These are phyloP conservation scores for Ilyonectria destructans DNA, from an alignment of 2,329 filamentous ascomycete species.

Conservation along the genomic window DNA sequence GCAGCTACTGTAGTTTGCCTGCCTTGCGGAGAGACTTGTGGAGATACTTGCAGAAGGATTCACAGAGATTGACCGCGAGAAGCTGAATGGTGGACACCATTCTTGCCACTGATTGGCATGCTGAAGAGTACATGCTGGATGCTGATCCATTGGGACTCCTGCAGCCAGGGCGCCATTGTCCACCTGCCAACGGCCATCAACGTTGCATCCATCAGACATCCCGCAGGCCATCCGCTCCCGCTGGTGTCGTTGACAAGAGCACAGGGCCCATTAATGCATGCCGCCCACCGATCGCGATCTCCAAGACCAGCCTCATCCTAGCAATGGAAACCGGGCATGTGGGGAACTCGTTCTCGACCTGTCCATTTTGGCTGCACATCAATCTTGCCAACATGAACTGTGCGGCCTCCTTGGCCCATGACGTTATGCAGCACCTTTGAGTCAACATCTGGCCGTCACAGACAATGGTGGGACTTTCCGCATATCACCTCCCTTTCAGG, in stretches of 20 bases:
- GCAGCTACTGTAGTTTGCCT: slow-evolving; percentile 39
- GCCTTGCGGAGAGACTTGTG: background rate
- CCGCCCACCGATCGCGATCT: slow-evolving; percentile 21
- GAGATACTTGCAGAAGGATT: background rate
- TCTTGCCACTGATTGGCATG: slow-evolving; percentile 8
- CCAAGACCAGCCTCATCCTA: slow-evolving; percentile 14
- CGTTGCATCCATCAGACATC: slow-evolving; percentile 32
- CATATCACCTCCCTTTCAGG: slow-evolving; percentile 14
- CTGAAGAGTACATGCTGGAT: slow-evolving; percentile 11
- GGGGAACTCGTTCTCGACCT: slow-evolving; percentile 20
- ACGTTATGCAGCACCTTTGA: slow-evolving; percentile 12
- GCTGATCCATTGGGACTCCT: slow-evolving; percentile 12
- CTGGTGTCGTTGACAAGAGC: slow-evolving; percentile 6
- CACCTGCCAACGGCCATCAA: slow-evolving; percentile 22
- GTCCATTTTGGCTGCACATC: slow-evolving; percentile 25
- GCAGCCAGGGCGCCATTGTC: slow-evolving; percentile 16
- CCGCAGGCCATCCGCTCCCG: slow-evolving; percentile 20
- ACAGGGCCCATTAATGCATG: slow-evolving; percentile 22
- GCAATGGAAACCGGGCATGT: slow-evolving; percentile 20
- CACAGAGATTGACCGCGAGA: background rate
- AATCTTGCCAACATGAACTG: slow-evolving; percentile 30
- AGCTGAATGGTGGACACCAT: background rate
- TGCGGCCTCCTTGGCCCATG: slow-evolving; percentile 4
- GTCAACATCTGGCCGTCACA: background rate
- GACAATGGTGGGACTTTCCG: slow-evolving; percentile 17